phyloP scores from a whole-genome alignment of 2,329 filamentous ascomycete species.

The Clarireedia homoeocarpa region DNA sequence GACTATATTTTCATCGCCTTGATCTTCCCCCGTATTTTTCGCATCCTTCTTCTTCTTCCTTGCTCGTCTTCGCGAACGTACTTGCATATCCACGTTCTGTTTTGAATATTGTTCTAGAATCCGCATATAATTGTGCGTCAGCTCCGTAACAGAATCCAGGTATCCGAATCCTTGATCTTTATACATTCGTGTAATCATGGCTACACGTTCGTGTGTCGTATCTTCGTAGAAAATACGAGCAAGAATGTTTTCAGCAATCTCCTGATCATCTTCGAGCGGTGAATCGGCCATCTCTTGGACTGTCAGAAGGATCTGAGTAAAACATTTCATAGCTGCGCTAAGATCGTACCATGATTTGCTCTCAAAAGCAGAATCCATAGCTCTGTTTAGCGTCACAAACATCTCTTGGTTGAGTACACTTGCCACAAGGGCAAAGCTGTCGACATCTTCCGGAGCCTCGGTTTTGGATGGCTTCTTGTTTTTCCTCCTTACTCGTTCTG shows the following conservation, averaged over 20 bases:
- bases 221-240: constrained; percentile 99
- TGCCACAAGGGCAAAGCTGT: constrained; percentile 80
- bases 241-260: constrained; percentile 95
- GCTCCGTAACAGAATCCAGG: constrained; percentile 82
- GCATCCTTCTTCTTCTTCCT: constrained; percentile 65
- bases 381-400: constrained; percentile 79
- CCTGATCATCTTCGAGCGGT: constrained; percentile 82
- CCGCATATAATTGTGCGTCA: constrained; percentile 83
- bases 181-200: constrained; percentile 74
- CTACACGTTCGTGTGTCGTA: constrained; percentile 79
- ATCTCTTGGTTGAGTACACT: constrained; percentile 90
- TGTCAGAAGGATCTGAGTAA: constrained; percentile 87
- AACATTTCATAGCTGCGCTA: constrained; percentile 83
- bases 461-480: constrained; percentile 45
- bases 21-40: constrained; percentile 35
- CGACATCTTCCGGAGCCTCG: constrained; percentile 45
- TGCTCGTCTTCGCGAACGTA: constrained; percentile 70
- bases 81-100: constrained; percentile 87
- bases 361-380: constrained; percentile 71
- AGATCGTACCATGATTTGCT: constrained; percentile 83
- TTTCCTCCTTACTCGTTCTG: constrained; percentile 66
- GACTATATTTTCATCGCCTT: constrained; percentile 40
- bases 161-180: constrained; percentile 93
- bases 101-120: constrained; percentile 92
- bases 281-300: constrained; percentile 89